Base-by-base conservation (phyloP, 140 eudicot species). In the Anethum foeniculum region DNA sequence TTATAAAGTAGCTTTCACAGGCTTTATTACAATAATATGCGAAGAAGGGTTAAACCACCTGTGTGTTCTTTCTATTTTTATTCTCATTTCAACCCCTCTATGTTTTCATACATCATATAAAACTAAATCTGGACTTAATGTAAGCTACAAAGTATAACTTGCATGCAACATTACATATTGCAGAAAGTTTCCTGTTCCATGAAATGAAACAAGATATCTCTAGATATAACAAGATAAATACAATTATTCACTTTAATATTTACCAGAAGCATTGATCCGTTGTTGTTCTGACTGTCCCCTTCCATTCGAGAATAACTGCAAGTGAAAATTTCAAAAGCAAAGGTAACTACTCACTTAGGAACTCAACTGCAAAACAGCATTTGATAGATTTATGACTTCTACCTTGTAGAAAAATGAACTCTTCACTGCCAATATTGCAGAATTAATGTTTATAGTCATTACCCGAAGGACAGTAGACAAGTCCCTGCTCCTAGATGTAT, bases 321-420 rank as follows among this genome's bases (percentile, higher is more conserved):
- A 76, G 28, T 82, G 44, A 49, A 74, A 43, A 64, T 68, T 4
- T 30, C 76, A 84, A 58, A 71, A 11, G 49, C 77, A 75, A 71
- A 51, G 67, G 10, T 49, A 23, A 73, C n/a, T 52, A 39, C 10
- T 30, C 6, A 39, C 43, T 39, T 2, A 3, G 5, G 43, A 39
- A 39, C 43, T 25, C 60, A 78, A 30, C 25, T 80, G 44, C 34
- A 18, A 19, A 54, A n/a, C 76, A 30, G 38, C 74, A 76, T 36
- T 27, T 73, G 77, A 21, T 36, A 64, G 28, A 39, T 72, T 62
- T 36, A 83, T 11, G 38, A 76, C 48, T 16, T 62, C 68, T 60
- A 94, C 98, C 91, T 90, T 89, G 67, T 91, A 87, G 80, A 94
- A 94, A 76, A 87, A 90, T 13, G 88, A 87, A 83, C 97, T 94